These are phyloP conservation scores for Pontederia crassipes DNA, from an alignment of 176 grass and related monocot genomes.

Conservation along the genomic window DNA sequence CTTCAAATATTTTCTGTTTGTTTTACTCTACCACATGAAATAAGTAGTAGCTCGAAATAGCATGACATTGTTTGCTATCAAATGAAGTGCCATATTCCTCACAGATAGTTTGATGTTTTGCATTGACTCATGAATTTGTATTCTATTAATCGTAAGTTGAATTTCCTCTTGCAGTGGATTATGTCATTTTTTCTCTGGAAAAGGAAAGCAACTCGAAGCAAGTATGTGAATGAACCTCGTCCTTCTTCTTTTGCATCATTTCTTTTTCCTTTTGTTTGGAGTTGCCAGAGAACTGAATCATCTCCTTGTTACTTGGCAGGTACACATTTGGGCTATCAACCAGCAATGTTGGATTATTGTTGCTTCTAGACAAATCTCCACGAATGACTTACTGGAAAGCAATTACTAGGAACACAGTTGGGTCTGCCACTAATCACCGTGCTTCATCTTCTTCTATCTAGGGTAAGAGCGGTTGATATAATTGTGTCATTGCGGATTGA, in stretches of 20 bases:
- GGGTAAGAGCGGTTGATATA: not conserved
- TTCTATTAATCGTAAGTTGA: not conserved
- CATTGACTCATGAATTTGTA: not conserved
- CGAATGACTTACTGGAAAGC: constrained; percentile 38
- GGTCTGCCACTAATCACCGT: not conserved
- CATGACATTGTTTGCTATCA: no score
- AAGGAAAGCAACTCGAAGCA: constrained; percentile 45
- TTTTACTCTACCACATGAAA: no score
- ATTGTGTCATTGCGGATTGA: not conserved
- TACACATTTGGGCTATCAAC: constrained; percentile 66
- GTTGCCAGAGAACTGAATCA: constrained; percentile 15
- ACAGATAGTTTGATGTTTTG: not conserved
- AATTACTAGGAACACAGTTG: constrained; percentile 11
- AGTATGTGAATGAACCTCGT: constrained; percentile 16
- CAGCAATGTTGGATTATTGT: constrained; percentile 61
- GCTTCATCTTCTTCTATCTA: not conserved
- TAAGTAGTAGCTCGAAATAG: no score
- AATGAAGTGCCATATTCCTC: no score
- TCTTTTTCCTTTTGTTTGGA: constrained; percentile 10
- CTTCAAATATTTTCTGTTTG: no score
- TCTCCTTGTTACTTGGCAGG: constrained; percentile 36
- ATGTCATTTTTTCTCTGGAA: constrained; percentile 33
- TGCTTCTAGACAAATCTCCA: constrained; percentile 75
- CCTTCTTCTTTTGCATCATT: not conserved
- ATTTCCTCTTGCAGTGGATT: constrained; percentile 45